phyloP scores from a whole-genome alignment of 306 rosid species.

The Trifolium pratense region DNA sequence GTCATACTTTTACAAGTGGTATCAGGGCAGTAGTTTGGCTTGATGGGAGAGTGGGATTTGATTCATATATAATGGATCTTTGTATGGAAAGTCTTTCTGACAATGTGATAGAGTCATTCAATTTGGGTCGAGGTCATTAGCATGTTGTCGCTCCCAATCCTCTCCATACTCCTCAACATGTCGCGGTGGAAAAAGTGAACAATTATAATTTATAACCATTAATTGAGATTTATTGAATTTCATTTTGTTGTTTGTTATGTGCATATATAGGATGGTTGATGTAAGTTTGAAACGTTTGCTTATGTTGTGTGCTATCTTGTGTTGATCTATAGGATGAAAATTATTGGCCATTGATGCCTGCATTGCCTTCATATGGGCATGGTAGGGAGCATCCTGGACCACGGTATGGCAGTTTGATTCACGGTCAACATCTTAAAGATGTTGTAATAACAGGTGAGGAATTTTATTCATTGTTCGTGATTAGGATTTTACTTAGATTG shows the following conservation, averaged over 20 bases:
- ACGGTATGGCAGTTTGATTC: conserved; percentile 85
- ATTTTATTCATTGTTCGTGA: conserved; percentile 13
- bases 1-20: too few species aligned
- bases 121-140: too few species aligned
- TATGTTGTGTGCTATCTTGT: conserved; percentile 33
- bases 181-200: background rate
- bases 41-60: too few species aligned
- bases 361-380: conserved; percentile 96
- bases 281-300: conserved; percentile 32
- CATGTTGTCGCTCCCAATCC: too few species aligned
- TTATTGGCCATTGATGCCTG: conserved; percentile 89
- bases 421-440: conserved; percentile 92
- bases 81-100: too few species aligned
- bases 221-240: background rate
- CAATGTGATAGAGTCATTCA: too few species aligned
- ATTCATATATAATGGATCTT: too few species aligned
- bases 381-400: conserved; percentile 95
- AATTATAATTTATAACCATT: background rate
- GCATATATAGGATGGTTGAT: background rate
- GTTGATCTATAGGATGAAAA: conserved; percentile 72
- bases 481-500: background rate
- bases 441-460: conserved; percentile 79
- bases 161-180: background rate
- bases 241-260: background rate
- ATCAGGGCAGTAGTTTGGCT: too few species aligned